Percentiles rank a stretch among this genome's conserved stretches.
These are phyloP conservation scores for Kodamaea neixiangensis DNA, from an alignment of 805 yeast species.

Conservation along the genomic window DNA sequence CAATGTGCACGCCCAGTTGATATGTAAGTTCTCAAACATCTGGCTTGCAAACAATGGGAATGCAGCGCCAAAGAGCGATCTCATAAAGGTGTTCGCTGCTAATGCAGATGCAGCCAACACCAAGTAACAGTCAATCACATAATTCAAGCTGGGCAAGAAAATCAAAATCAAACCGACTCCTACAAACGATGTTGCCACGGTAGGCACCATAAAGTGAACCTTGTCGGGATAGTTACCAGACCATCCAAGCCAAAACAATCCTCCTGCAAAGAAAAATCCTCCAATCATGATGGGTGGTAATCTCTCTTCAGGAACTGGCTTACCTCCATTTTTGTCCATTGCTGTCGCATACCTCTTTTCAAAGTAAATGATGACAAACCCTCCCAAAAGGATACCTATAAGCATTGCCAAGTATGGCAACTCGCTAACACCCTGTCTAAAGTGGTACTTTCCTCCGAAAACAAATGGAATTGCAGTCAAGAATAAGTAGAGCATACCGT, in stretches of 20 bases:
- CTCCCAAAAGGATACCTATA: constrained; percentile 38
- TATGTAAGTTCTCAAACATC: constrained; percentile 51
- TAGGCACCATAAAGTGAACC: constrained; percentile 77
- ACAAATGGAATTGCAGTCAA: constrained; percentile 47
- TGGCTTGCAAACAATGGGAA: constrained; percentile 61
- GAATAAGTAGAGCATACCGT: constrained; percentile 48
- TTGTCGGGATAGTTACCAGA: constrained; percentile 70
- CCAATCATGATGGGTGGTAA: constrained; percentile 76
- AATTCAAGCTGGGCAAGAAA: constrained; percentile 61
- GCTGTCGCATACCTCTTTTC: constrained; percentile 31
- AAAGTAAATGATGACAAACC: constrained; percentile 29
- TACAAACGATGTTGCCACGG: constrained; percentile 43
- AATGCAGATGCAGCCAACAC: constrained; percentile 62
- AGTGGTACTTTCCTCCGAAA: constrained; percentile 40
- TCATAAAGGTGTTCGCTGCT: constrained; percentile 61
- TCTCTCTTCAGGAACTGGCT: constrained; percentile 76
- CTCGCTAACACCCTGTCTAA: constrained; percentile 25
- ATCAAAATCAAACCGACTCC: constrained; percentile 53
- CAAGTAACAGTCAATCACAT: constrained; percentile 61
- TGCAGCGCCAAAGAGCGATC: constrained; percentile 60
- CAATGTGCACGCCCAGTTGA: constrained; percentile 56
- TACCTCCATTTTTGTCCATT: constrained; percentile 41
- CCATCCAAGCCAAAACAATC: constrained; percentile 88
- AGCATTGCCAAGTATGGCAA: constrained; percentile 36
- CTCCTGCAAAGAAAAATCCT: constrained; percentile 68